Base-by-base conservation (phyloP, 768 basidiomycete species). In the Hygrophorus russula region DNA sequence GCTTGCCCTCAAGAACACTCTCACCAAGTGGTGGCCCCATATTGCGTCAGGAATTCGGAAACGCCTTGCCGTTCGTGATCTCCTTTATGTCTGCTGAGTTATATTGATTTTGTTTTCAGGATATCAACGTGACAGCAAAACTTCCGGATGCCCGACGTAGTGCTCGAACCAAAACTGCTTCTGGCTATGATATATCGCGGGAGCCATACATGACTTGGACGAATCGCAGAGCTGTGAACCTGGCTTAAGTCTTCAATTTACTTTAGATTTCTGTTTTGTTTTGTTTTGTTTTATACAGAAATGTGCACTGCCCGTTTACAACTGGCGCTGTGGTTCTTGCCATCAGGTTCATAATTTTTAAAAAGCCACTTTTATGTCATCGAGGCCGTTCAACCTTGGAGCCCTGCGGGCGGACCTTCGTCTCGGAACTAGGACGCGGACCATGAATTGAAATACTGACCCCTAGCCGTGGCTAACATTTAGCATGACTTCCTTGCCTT, bases 141-240 rank as follows among this genome's bases (percentile, higher is more conserved):
- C 66, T 82, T 44, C 81, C 85, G 2, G 86, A 88, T 61, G 84
- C 84, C 4, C 74, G 88, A 37, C 81, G 87, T 32, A 89, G 84
- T 57, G 71, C 78, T 15, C 78, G 86, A 35, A 75, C 73, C 4
- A 82, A 81, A 54, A 69, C 71, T 35, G 64, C 67, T 20, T 61
- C 67, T 27, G 76, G 71, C 31, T 66, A 76, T 42, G 82, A 86
- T 55, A 67, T 86, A 47, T 65, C 70, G 27, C 75, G 85, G 54
- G 85, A 89, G 56, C 80, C 86, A 17, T 91, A 91, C 57, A 88
- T 91, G 86, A 65, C 70, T 61, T 91, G 89, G 88, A 77, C 78
- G 46, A 91, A 91, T 56, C 82, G 82, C 52, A 73, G 79, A 57
- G 84, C 85, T 36, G 66, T 71, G 35, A 67, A 66, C 54, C 55